A percentile compares a stretch with the other conserved stretches of the same genome.
phyloP scores from a whole-genome alignment of 108 stramenopile genomes.

The Discostella stelligeroides region DNA sequence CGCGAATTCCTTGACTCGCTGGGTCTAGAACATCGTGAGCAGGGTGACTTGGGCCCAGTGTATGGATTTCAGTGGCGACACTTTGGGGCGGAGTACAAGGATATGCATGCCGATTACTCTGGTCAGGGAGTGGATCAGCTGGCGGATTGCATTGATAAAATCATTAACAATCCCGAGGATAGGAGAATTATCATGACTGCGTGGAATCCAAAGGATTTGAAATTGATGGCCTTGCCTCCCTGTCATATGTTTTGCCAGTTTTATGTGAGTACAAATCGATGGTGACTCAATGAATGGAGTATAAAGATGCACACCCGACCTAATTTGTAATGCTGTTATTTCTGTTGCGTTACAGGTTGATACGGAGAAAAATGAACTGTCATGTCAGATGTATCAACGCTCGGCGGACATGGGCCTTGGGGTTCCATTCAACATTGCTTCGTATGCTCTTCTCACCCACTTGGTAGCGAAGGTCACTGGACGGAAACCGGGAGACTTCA shows the following conservation, averaged over 20 bases:
- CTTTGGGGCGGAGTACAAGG: constrained; percentile 96
- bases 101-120: constrained; percentile 98
- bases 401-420: constrained; percentile 99
- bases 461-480: constrained; percentile 94
- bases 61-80: constrained; percentile 99
- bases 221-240: constrained; percentile 97
- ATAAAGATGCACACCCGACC: neutral
- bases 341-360: constrained; percentile 63
- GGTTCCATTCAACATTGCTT: constrained; percentile 99
- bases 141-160: constrained; percentile 94
- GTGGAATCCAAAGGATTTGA: constrained; percentile 97
- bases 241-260: constrained; percentile 99
- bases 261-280: constrained; percentile 67
- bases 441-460: constrained; percentile 94
- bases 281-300: neutral
- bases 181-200: constrained; percentile 96
- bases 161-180: constrained; percentile 95
- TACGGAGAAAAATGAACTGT: constrained; percentile 92
- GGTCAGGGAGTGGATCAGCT: constrained; percentile 99
- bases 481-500: constrained; percentile 96
- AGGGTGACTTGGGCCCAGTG: constrained; percentile 99
- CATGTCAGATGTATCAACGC: constrained; percentile 99
- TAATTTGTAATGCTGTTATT: neutral
- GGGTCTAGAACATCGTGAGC: constrained; percentile 94
- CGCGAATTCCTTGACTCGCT: constrained; percentile 95